Percentiles rank a stretch among this genome's conserved stretches.
Conservation (phyloP, 179 eudicot species). For the Spergularia azorica region DNA sequence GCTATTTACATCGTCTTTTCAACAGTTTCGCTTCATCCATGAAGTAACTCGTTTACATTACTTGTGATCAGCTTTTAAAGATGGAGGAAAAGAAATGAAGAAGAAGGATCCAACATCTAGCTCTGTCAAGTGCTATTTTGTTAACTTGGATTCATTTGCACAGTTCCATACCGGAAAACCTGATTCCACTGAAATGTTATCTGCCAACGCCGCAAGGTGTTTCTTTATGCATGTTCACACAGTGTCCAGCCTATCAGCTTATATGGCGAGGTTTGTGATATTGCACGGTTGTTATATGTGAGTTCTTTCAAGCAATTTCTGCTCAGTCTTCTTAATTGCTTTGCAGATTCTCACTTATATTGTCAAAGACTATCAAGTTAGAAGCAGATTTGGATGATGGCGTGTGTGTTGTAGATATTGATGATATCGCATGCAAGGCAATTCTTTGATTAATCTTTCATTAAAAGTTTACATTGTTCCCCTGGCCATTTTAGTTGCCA, state of each 20-base stretch:
- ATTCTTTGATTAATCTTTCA: background rate
- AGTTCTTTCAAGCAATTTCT: background rate
- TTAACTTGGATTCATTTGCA: constrained; percentile 45
- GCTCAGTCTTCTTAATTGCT: background rate
- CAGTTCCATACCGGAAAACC: constrained; percentile 22
- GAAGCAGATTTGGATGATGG: constrained; percentile 17
- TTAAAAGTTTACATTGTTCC: background rate
- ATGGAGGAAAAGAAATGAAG: constrained; percentile 53
- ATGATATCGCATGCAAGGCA: constrained; percentile 19
- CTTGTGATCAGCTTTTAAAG: constrained; percentile 60
- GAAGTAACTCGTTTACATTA: constrained; percentile 6
- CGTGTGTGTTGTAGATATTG: constrained; percentile 16
- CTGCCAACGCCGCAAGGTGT: constrained; percentile 56
- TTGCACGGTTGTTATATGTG: background rate
- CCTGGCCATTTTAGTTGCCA: background rate
- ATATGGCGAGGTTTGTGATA: constrained; percentile 69
- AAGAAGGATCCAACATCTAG: constrained; percentile 44
- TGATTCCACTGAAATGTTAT: constrained; percentile 28
- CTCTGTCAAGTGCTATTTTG: constrained; percentile 60
- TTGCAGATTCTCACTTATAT: constrained; percentile 14
- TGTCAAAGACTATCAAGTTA: constrained; percentile 17
- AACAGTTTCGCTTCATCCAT: background rate
- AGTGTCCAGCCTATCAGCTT: constrained; percentile 56
- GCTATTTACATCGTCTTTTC: background rate
- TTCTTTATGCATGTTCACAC: constrained; percentile 75